A percentile compares a stretch with the other conserved stretches of the same genome.
These are phyloP conservation scores for Gastrodia elata DNA, from an alignment of 106 monocot genomes.

Conservation along the genomic window DNA sequence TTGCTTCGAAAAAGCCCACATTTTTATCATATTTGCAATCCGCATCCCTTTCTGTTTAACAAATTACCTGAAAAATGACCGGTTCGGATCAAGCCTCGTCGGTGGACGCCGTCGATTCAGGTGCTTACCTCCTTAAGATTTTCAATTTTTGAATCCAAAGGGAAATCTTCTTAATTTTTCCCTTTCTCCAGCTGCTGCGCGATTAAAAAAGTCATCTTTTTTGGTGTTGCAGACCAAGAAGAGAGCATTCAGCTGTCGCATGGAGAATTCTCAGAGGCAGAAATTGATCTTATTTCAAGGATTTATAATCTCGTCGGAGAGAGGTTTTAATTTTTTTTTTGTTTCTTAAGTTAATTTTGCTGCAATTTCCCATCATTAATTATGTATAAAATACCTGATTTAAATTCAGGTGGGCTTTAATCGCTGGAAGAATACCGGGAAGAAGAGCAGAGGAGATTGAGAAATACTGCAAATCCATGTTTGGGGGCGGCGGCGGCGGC, in stretches of 20 bases:
- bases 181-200: background rate
- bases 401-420: conserved; percentile 44
- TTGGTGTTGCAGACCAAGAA: background rate
- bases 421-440: conserved; percentile 55
- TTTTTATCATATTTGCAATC: no score
- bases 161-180: background rate
- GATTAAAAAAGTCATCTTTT: background rate
- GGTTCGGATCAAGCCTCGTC: conserved; percentile 18
- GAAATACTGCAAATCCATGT: conserved; percentile 45
- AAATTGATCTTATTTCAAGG: conserved; percentile 36
- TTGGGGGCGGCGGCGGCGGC: background rate
- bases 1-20: no score
- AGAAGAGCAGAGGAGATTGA: conserved; percentile 61
- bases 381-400: background rate
- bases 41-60: no score
- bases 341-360: background rate
- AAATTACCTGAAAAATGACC: conserved; percentile 15
- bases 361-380: background rate
- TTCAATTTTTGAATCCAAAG: background rate
- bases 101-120: conserved; percentile 16
- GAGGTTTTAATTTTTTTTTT: conserved; percentile 20
- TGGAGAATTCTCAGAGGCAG: conserved; percentile 45
- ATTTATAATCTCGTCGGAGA: conserved; percentile 51
- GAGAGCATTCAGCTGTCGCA: background rate
- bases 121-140: conserved; percentile 1